These are phyloP conservation scores for Naganishia vaughanmartiniae DNA, from an alignment of 768 basidiomycete genomes.

Conservation along the genomic window DNA sequence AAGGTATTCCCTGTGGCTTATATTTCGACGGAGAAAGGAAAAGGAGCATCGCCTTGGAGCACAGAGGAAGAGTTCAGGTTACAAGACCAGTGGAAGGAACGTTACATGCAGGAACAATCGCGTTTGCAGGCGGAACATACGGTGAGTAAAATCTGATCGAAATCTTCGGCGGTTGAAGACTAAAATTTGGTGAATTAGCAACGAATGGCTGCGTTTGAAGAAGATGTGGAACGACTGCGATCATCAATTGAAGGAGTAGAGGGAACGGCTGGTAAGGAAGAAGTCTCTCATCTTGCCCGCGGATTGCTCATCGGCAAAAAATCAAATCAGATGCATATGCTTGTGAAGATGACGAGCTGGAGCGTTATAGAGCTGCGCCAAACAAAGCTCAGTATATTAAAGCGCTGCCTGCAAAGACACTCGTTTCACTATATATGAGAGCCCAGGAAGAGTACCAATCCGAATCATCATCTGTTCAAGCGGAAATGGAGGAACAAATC, in stretches of 20 bases:
- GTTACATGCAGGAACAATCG: constrained; percentile 26
- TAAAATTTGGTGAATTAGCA: neutral
- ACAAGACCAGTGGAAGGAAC: constrained; percentile 63
- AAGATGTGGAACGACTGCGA: constrained; percentile 48
- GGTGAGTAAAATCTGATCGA: neutral
- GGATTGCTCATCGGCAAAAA: neutral
- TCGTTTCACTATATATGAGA: constrained; percentile 22
- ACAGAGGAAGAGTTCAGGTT: constrained; percentile 66
- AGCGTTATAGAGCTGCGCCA: constrained; percentile 11
- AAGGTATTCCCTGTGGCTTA: constrained; percentile 77
- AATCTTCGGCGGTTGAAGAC: neutral
- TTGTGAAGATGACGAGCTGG: constrained; percentile 54
- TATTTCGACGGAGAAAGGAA: constrained; percentile 64
- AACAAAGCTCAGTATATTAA: constrained; percentile 55
- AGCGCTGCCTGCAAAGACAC: constrained; percentile 57
- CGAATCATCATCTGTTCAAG: constrained; percentile 58
- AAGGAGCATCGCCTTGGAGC: constrained; percentile 63
- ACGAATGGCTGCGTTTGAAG: constrained; percentile 28
- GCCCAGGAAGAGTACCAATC: constrained; percentile 49
- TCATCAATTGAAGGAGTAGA: constrained; percentile 66
- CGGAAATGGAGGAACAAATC: constrained; percentile 71
- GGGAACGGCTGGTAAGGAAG: constrained; percentile 51
- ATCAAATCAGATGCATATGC: neutral
- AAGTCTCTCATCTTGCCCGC: too few relatives aligned
- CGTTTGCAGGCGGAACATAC: constrained; percentile 16